Conservation (phyloP, 75 land plant genomes). For the Selaginella moellendorffii region DNA sequence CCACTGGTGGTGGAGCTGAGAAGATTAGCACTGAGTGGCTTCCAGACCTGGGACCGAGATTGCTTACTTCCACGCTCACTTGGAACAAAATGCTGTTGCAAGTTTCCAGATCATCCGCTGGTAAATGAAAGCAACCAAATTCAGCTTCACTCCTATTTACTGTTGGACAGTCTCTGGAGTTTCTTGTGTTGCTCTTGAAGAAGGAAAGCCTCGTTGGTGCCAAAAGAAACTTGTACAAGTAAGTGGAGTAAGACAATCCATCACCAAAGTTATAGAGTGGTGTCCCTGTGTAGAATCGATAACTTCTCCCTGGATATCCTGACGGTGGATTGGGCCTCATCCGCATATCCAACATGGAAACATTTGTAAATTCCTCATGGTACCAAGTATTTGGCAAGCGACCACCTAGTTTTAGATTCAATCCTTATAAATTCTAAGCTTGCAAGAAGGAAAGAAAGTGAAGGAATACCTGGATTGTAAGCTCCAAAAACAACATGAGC, state of each 20-base stretch:
- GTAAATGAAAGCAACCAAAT: too few relatives aligned
- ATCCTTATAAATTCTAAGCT: too few relatives aligned
- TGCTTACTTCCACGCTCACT: slow-evolving; percentile 1
- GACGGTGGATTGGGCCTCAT: slow-evolving; percentile 66
- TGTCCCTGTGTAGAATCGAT: slow-evolving; percentile 70
- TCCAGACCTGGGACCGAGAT: slow-evolving; percentile 6
- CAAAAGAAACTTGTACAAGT: slow-evolving; percentile 21
- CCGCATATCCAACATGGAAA: slow-evolving; percentile 77
- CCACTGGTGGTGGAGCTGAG: background rate
- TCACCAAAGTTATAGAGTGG: slow-evolving; percentile 59
- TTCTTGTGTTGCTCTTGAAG: too few relatives aligned
- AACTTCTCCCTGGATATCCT: slow-evolving; percentile 83
- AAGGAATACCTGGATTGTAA: slow-evolving; percentile 80
- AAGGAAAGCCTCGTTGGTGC: slow-evolving; percentile 8
- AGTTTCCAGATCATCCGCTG: too few relatives aligned
- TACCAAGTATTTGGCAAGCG: slow-evolving; percentile 85
- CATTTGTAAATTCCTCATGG: slow-evolving; percentile 50
- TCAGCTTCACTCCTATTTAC: too few relatives aligned
- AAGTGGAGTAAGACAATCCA: slow-evolving; percentile 68
- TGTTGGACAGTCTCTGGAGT: too few relatives aligned
- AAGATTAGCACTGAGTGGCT: slow-evolving; percentile 2
- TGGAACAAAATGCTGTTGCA: background rate
- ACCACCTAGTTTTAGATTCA: too few relatives aligned
- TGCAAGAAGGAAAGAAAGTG: too few relatives aligned
- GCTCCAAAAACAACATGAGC: slow-evolving; percentile 61